Evolutionary conservation across 23 red algal species (phyloP), one percentile per base, ranked within the genome.

Genomic region (Gracilaria gracilis): DNA sequence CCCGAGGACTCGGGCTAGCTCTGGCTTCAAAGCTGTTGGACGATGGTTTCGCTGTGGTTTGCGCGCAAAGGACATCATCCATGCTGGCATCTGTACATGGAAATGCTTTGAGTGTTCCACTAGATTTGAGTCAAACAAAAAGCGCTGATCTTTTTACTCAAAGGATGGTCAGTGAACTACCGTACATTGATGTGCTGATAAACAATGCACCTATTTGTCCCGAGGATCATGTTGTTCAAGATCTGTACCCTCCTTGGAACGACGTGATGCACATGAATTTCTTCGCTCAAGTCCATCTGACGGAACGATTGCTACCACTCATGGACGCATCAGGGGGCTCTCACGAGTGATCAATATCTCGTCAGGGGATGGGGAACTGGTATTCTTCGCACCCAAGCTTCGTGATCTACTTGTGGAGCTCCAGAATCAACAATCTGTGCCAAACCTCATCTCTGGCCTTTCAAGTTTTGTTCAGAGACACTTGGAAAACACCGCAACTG

Each of bases 361-460:
- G 42, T 95, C 93, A 47, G 93, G 93, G 1, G 93, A 95, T 61
- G 93, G 85, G 37, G 84, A 95, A 61, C 75, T 95, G 13, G 76
- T 79, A 15, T 89, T 89, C 67, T 95, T 95, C 42, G n/a, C 44
- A 13, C 39, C 51, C 2, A 38, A 53, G 21, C 73, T 83, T 61
- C 37, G 71, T 35, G 31, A 58, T 23, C 40, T 36, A 31, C 70
- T 93, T 23, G 27, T 16, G 39, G 6, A 36, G 20, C 42, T 92
- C 33, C 13, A 44, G 42, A 74, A 69, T 8, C 25, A 46, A n/a
- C 49, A 34, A 7, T 46, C 76, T 17, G 23, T 94, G 4, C 50
- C 33, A 16, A 3, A 84, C 15, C 49, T 94, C 20, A 24, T 19
- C 11, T 31, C 38, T 33, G 32, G 39, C 8, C 24, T 57, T 25